Conservation (phyloP, 2,329 filamentous ascomycete species). For the Amauroascus niger region DNA sequence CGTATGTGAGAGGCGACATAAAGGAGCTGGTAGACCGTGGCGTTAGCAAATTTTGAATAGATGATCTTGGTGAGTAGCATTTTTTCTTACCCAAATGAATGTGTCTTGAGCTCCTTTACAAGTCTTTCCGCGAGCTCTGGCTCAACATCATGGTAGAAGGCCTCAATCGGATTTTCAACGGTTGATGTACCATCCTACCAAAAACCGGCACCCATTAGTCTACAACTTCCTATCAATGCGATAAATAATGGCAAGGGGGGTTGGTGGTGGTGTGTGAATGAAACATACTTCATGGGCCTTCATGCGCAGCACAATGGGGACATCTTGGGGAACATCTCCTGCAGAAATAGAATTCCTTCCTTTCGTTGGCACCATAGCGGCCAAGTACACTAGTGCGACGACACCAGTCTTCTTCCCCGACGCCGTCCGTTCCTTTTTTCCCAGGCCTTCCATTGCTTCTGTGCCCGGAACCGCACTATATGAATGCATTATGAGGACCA, state of each 20-base stretch:
- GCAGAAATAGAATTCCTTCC: background rate
- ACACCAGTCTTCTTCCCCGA: conserved; percentile 28
- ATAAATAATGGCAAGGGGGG: background rate
- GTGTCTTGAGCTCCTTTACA: background rate
- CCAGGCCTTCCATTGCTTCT: conserved; percentile 24
- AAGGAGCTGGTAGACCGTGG: background rate
- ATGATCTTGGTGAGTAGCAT: background rate
- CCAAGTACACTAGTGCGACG: conserved; percentile 23
- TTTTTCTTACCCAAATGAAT: conserved; percentile 1
- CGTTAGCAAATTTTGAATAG: background rate
- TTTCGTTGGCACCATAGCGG: conserved; percentile 14
- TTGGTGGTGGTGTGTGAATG: too few relatives aligned
- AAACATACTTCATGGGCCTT: background rate
- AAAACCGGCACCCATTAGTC: background rate
- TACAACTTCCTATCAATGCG: too few relatives aligned
- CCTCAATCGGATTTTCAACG: conserved; percentile 5
- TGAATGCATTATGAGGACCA: conserved; percentile 29
- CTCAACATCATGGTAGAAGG: conserved; percentile 11
- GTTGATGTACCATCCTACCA: conserved; percentile 8
- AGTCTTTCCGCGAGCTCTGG: background rate
- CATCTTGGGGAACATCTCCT: background rate
- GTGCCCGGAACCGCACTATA: conserved; percentile 29
- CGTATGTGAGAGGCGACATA: conserved; percentile 3
- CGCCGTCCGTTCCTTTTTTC: conserved; percentile 21
- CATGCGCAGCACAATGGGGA: background rate